Base-by-base conservation (phyloP, 2,329 filamentous ascomycete species). In the Exophiala spinifera region DNA sequence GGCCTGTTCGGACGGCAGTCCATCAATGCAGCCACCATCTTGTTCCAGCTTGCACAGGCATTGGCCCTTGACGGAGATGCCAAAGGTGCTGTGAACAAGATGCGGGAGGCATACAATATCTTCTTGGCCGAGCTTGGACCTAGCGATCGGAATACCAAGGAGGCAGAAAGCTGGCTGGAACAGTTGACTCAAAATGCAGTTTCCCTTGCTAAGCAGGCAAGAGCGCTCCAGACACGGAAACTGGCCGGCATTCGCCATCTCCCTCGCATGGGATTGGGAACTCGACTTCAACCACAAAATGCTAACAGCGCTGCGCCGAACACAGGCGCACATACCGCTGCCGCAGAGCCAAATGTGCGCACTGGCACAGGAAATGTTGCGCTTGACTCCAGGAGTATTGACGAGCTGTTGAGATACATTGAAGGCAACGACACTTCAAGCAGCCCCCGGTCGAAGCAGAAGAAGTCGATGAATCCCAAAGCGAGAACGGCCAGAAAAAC, bases 11-110 rank as follows among this genome's bases (percentile, higher is more conserved):
- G 94, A 67, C 87, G 88, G 71, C 82, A 89, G 64, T 95, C 90
- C 11, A 85, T 97, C 73, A 95, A 95, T 75, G 90, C 91, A 1
- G 94, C 94, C 23, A 97, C 92, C 1, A 83, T 99, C 15, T 83
- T 96, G 46, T 99, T 97, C 85, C 94, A 99, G 79, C 85, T 97
- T 51, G 91, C 94, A 0, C 94, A 99, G 71, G 91, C 92, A 15
- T 81, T 99, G 44, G 94, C 94, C 14, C 79, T 99, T n/a, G 94
- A 99, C 71, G 88, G 92, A 64, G 91, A 99, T 71, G 87, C 91
- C 64, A 96, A 96, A 78, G 87, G 81, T 45, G 91, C 94, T 13
- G 91, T 99, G 53, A 85, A 83, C 69, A 87, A 88, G 69, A 99
- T 99, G 94, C 88, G 91, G 57, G 91, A 96, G 72, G 94, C 91